A percentile compares a stretch with the other conserved stretches of the same genome.
These are phyloP conservation scores for Wickerhamomyces pijperi DNA, from an alignment of 805 yeast genomes.

Conservation along the genomic window DNA sequence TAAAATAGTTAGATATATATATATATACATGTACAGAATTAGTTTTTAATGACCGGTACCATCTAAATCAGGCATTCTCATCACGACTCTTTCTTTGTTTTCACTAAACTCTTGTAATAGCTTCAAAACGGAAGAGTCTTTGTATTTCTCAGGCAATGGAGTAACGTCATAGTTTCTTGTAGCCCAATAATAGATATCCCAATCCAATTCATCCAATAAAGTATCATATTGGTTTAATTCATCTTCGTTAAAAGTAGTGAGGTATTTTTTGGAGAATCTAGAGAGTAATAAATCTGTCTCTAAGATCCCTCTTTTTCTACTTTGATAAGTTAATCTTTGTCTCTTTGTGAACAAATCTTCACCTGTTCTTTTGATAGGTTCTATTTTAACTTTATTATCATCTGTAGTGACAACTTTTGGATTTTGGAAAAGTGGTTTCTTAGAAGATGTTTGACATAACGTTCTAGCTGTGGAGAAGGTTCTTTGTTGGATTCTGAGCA, in stretches of 20 bases:
- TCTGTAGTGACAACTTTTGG: conserved; percentile 15
- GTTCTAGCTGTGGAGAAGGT: conserved; percentile 4
- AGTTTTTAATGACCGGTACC: not conserved
- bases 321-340: conserved; percentile 85
- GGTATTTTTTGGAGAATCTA: conserved; percentile 70
- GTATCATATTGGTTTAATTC: conserved; percentile 80
- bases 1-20: too few species aligned
- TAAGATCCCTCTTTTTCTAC: conserved; percentile 88
- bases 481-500: conserved; percentile 1
- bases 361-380: conserved; percentile 67
- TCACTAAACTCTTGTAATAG: conserved; percentile 63
- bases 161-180: conserved; percentile 72
- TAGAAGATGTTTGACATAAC: conserved; percentile 2
- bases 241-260: conserved; percentile 43
- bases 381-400: conserved; percentile 31
- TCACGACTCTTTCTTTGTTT: conserved; percentile 57
- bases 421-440: conserved; percentile 2
- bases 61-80: conserved; percentile 74
- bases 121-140: conserved; percentile 49
- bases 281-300: conserved; percentile 84
- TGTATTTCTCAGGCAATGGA: conserved; percentile 84
- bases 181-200: conserved; percentile 99
- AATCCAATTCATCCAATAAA: conserved; percentile 87
- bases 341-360: conserved; percentile 67
- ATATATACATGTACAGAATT: too few species aligned